A percentile compares a stretch with the other conserved stretches of the same genome.
Evolutionary conservation across 2,329 filamentous ascomycete species (phyloP).

Genomic region (Aaosphaeria pasadenensis): DNA sequence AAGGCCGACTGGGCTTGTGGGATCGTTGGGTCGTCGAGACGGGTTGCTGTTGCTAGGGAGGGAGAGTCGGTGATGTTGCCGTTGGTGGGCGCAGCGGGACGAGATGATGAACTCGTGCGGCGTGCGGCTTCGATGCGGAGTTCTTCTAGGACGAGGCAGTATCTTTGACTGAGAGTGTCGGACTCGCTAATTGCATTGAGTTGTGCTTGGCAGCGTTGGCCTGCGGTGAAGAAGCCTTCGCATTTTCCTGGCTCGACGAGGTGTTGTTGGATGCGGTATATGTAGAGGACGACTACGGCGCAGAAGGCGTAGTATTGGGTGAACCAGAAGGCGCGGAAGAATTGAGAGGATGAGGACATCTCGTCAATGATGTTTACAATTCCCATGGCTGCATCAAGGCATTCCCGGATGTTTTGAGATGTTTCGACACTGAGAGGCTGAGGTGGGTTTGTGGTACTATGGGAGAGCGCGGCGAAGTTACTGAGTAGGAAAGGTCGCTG

Average conservation of each 20-base stretch:
- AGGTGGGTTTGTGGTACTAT: conserved; percentile 14
- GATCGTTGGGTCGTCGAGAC: background rate
- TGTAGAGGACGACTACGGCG: conserved; percentile 53
- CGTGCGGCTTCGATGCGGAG: conserved; percentile 43
- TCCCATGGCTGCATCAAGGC: conserved; percentile 47
- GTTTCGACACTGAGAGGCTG: conserved; percentile 17
- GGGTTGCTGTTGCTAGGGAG: background rate
- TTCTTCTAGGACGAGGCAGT: conserved; percentile 54
- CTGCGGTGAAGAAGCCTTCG: conserved; percentile 44
- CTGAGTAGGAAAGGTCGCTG: conserved; percentile 54
- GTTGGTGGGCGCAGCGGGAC: background rate
- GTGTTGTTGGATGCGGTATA: conserved; percentile 52
- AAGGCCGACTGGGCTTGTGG: background rate
- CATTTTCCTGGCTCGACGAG: conserved; percentile 47
- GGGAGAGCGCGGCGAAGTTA: conserved; percentile 36
- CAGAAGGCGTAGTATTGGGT: conserved; percentile 56
- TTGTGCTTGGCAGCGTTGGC: conserved; percentile 42
- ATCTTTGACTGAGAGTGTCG: conserved; percentile 41
- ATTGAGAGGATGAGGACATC: conserved; percentile 38
- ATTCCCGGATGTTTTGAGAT: conserved; percentile 40
- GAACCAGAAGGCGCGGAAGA: conserved; percentile 52
- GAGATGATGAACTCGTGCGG: conserved; percentile 10
- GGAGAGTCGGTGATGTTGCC: background rate
- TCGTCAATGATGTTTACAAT: conserved; percentile 46
- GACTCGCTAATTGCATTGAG: conserved; percentile 26